These are phyloP conservation scores for Cryptomeria japonica DNA, from an alignment of 75 land plant genomes.

Conservation along the genomic window DNA sequence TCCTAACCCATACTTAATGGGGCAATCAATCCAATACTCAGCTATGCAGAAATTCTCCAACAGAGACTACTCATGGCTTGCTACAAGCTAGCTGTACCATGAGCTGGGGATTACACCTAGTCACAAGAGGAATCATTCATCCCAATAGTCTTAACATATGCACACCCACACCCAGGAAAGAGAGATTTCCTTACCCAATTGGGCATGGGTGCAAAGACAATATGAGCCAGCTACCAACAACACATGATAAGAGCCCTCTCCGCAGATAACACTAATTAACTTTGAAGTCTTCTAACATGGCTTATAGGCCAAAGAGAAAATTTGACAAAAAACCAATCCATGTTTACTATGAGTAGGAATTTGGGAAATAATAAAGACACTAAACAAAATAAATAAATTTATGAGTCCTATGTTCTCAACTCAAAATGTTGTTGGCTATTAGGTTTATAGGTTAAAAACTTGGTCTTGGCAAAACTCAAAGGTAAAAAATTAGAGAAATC, in stretches of 20 bases:
- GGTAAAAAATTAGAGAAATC: no score
- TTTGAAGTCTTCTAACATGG: neutral
- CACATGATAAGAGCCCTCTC: neutral
- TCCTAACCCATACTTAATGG: neutral
- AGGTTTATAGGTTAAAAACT: no score
- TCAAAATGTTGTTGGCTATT: neutral
- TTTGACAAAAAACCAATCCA: neutral
- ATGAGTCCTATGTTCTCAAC: neutral
- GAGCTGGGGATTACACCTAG: neutral
- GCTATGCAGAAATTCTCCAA: neutral
- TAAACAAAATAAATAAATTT: neutral
- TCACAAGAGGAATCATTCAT: neutral
- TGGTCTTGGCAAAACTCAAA: no score
- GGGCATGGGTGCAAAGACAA: neutral
- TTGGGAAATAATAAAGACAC: neutral
- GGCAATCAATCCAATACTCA: neutral
- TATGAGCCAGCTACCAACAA: neutral
- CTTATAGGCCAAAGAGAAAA: neutral
- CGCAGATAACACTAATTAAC: neutral
- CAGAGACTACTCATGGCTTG: neutral
- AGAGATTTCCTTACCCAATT: neutral
- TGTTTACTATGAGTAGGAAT: neutral
- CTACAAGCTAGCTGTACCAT: neutral
- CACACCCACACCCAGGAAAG: neutral
- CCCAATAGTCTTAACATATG: neutral